Percentiles rank a stretch among this genome's conserved stretches.
Evolutionary conservation across 2,329 filamentous ascomycete genomes (phyloP).

Genomic region (Keithomyces neogunnii): DNA sequence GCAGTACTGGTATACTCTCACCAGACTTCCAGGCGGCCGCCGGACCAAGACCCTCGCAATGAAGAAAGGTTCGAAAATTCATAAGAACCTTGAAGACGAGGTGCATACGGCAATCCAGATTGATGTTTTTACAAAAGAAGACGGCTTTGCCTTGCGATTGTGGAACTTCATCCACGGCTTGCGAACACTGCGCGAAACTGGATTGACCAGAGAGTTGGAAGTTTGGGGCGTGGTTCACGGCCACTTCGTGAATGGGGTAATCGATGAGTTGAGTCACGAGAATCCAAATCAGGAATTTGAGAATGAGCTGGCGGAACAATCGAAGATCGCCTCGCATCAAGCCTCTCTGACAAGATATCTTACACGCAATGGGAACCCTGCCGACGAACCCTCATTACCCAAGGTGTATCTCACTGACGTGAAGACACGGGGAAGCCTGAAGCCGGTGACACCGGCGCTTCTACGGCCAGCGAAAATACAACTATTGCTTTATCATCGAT

Average conservation of each 20-base stretch:
- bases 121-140: constrained; percentile 65
- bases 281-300: constrained; percentile 69
- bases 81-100: constrained; percentile 77
- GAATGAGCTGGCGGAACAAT: constrained; percentile 37
- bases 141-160: constrained; percentile 70
- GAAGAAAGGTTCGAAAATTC: constrained; percentile 71
- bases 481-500: constrained; percentile 79
- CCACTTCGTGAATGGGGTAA: constrained; percentile 78
- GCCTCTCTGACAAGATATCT: constrained; percentile 34
- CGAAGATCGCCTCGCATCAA: constrained; percentile 21
- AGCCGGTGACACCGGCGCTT: constrained; percentile 58
- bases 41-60: constrained; percentile 74
- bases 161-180: constrained; percentile 91
- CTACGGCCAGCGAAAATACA: constrained; percentile 77
- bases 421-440: constrained; percentile 65
- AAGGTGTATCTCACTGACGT: constrained; percentile 74
- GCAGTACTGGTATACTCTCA: constrained; percentile 84
- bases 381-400: constrained; percentile 3
- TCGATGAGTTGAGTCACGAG: constrained; percentile 74
- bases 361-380: constrained; percentile 13
- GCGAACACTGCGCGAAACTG: constrained; percentile 60
- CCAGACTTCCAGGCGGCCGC: constrained; percentile 59
- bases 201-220: constrained; percentile 67
- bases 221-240: constrained; percentile 81
- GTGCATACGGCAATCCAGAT: constrained; percentile 71